Conservation (phyloP, 2,329 filamentous ascomycete genomes). For the Microcyclosporella mali region DNA sequence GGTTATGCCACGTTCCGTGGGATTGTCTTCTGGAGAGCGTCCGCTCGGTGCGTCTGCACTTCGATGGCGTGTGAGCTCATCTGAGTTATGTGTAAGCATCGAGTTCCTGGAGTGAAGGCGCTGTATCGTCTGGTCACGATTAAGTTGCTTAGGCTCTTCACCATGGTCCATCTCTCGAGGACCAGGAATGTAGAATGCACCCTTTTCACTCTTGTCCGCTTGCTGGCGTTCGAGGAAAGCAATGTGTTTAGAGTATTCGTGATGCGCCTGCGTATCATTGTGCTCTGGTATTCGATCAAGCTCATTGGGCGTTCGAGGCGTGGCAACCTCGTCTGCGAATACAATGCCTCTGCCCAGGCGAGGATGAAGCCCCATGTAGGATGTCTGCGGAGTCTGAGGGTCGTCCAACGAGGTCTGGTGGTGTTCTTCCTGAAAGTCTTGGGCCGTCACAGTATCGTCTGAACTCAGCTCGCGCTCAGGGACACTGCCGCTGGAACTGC, state of each 20-base stretch:
- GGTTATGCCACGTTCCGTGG: slow-evolving; percentile 43
- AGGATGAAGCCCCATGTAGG: slow-evolving; percentile 26
- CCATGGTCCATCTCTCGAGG: slow-evolving; percentile 85
- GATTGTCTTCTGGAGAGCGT: slow-evolving; percentile 4
- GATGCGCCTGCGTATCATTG: slow-evolving; percentile 30
- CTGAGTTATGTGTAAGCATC: background rate
- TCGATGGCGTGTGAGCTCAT: slow-evolving; percentile 8
- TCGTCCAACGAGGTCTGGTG: slow-evolving; percentile 3
- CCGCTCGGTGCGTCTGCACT: slow-evolving; percentile 16
- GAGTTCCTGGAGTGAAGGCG: slow-evolving; percentile 25
- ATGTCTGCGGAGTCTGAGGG: slow-evolving; percentile 2
- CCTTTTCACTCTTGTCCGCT: slow-evolving; percentile 54
- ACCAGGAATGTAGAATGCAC: slow-evolving; percentile 79
- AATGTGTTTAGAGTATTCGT: slow-evolving; percentile 60
- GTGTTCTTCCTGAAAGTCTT: slow-evolving; percentile 6
- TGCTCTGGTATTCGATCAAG: slow-evolving; percentile 45
- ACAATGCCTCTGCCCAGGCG: slow-evolving; percentile 49
- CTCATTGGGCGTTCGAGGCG: slow-evolving; percentile 32
- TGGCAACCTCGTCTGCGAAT: slow-evolving; percentile 60
- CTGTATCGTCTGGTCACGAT: slow-evolving; percentile 38
- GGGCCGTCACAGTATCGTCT: slow-evolving; percentile 7
- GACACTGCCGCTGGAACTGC: background rate
- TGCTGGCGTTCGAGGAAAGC: slow-evolving; percentile 81
- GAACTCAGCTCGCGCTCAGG: slow-evolving; percentile 1
- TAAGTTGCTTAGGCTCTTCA: slow-evolving; percentile 58